These are phyloP conservation scores for Kalmusia sp. DNA, from an alignment of 2,329 filamentous ascomycete species.

Conservation along the genomic window DNA sequence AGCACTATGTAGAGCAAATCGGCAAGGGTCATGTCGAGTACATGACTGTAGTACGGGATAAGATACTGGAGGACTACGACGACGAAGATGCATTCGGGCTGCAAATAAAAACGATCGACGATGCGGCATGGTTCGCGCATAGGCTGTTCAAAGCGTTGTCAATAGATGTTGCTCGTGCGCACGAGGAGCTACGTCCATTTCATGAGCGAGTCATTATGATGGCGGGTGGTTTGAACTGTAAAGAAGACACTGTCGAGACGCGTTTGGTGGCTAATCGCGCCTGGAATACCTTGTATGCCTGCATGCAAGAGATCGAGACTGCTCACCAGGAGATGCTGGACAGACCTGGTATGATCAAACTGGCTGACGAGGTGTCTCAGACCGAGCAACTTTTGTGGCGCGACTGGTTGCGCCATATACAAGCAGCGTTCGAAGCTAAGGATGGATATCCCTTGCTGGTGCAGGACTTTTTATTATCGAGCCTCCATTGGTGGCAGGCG, in stretches of 20 bases:
- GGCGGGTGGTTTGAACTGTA: neutral
- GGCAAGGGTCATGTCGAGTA: neutral
- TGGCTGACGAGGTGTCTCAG: neutral
- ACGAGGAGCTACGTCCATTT: neutral
- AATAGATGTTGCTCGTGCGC: neutral
- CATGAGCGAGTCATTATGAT: neutral
- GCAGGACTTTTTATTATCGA: neutral
- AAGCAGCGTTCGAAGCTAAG: neutral
- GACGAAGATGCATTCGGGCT: neutral
- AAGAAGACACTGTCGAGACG: neutral
- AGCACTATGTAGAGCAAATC: neutral
- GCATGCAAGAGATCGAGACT: neutral
- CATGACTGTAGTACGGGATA: neutral
- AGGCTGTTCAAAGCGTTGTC: neutral
- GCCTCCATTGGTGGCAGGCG: neutral
- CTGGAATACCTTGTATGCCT: neutral
- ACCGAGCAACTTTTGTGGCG: conserved; percentile 3
- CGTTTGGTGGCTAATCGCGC: neutral
- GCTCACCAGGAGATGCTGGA: neutral
- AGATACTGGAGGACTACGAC: neutral
- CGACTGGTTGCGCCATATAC: neutral
- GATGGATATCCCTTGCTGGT: neutral
- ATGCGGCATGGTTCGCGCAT: neutral
- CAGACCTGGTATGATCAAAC: neutral
- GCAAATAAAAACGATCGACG: neutral